Percentiles rank a stretch among this genome's conserved stretches.
These are phyloP conservation scores for Pyrenula aspistea DNA, from an alignment of 495 filamentous ascomycete genomes.

Conservation along the genomic window DNA sequence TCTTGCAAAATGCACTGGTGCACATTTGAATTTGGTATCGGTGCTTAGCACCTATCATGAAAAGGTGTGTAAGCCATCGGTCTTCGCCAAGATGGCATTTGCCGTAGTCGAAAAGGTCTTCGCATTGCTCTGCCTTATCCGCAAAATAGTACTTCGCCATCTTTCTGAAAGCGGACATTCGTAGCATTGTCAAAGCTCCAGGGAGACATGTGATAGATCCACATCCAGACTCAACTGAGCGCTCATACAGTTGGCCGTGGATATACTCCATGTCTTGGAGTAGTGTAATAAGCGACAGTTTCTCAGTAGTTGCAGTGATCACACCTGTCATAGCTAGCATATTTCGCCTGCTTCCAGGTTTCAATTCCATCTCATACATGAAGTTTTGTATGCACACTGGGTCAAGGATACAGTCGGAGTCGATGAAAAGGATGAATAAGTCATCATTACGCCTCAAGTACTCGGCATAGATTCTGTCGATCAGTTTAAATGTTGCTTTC, in stretches of 20 bases:
- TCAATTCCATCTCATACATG: constrained; percentile 98
- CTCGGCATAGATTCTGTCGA: constrained; percentile 83
- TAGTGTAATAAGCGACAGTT: constrained; percentile 79
- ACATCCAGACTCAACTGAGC: constrained; percentile 91
- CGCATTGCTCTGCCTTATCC: constrained; percentile 91
- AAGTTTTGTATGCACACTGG: constrained; percentile 92
- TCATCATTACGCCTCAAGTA: constrained; percentile 86
- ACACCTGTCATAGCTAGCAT: constrained; percentile 99
- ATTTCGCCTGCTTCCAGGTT: constrained; percentile 81
- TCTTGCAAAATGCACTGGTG: constrained; percentile 96
- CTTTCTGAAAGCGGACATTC: constrained; percentile 90
- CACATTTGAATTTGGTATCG: constrained; percentile 96
- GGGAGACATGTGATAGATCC: constrained; percentile 93
- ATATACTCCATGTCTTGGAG: constrained; percentile 98
- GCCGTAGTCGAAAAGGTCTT: constrained; percentile 92
- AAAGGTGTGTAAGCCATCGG: constrained; percentile 93
- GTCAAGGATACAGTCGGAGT: constrained; percentile 96
- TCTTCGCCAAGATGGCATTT: constrained; percentile 96
- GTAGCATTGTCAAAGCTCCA: constrained; percentile 85
- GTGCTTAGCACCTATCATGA: constrained; percentile 94
- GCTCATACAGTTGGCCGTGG: constrained; percentile 93
- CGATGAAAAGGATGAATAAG: constrained; percentile 92
- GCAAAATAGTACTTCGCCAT: constrained; percentile 99
- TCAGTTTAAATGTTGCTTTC: constrained; percentile 86
- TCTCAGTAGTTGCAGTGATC: constrained; percentile 87